phyloP scores from a whole-genome alignment of 352 stramenopile genomes.

The Pythium dissotocum region DNA sequence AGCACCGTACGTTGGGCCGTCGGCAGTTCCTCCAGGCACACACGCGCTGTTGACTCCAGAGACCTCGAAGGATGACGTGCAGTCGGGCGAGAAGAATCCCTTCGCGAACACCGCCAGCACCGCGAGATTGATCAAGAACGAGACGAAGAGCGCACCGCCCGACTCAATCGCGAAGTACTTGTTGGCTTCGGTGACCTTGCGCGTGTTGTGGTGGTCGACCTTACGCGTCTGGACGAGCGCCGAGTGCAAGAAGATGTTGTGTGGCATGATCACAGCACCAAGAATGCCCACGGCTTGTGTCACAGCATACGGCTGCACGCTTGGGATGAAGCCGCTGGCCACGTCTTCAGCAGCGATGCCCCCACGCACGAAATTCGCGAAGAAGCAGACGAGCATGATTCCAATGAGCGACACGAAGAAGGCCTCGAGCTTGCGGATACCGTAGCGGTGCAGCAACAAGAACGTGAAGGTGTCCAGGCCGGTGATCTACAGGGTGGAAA shows the following conservation, averaged over 20 bases:
- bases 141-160: conserved; percentile 89
- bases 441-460: conserved; percentile 90
- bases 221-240: conserved; percentile 69
- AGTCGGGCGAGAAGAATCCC: conserved; percentile 89
- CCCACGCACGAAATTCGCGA: conserved; percentile 88
- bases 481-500: conserved; percentile 44
- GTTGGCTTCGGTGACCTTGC: conserved; percentile 85
- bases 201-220: conserved; percentile 56
- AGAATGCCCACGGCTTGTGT: conserved; percentile 91
- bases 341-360: conserved; percentile 70
- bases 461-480: conserved; percentile 94
- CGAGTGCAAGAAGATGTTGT: conserved; percentile 93
- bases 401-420: conserved; percentile 93
- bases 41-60: conserved; percentile 73
- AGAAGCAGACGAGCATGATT: conserved; percentile 94
- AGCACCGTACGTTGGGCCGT: conserved; percentile 46
- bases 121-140: conserved; percentile 95
- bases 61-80: conserved; percentile 45
- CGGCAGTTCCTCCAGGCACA: conserved; percentile 51
- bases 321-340: conserved; percentile 77
- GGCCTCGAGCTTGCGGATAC: conserved; percentile 92
- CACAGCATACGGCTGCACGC: conserved; percentile 71
- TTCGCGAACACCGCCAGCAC: conserved; percentile 93
- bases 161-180: conserved; percentile 95
- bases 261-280: conserved; percentile 94